A percentile compares a stretch with the other conserved stretches of the same genome.
These are phyloP conservation scores for Phytophthora crassamura DNA, from an alignment of 352 stramenopile species.

Conservation along the genomic window DNA sequence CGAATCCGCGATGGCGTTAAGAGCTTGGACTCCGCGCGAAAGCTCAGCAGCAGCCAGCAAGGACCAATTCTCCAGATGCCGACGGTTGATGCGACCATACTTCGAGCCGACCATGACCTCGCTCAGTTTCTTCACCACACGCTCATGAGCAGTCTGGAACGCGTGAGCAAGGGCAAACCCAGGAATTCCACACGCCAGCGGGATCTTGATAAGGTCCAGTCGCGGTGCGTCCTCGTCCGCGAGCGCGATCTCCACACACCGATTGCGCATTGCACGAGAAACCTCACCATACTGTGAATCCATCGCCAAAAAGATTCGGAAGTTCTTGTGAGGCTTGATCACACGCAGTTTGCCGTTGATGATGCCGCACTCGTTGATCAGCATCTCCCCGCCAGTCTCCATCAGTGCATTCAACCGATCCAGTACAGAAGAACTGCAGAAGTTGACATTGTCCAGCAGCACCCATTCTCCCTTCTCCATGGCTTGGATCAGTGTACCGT, in stretches of 20 bases:
- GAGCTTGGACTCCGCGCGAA: constrained; percentile 51
- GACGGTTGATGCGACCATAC: constrained; percentile 60
- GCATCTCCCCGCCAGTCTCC: constrained; percentile 96
- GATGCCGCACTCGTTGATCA: constrained; percentile 98
- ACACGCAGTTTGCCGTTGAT: constrained; percentile 92
- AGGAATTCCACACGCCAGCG: constrained; percentile 62
- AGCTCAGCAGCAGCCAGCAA: constrained; percentile 70
- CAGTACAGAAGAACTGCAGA: constrained; percentile 98
- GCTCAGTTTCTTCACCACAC: constrained; percentile 45
- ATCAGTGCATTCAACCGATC: constrained; percentile 99
- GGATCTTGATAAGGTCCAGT: constrained; percentile 75
- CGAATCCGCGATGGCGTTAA: constrained; percentile 56
- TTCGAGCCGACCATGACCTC: constrained; percentile 33
- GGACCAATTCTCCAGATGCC: constrained; percentile 83
- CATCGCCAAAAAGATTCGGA: constrained; percentile 99
- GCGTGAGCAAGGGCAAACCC: constrained; percentile 67
- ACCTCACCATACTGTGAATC: constrained; percentile 97
- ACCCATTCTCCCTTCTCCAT: constrained; percentile 99
- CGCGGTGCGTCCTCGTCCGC: constrained; percentile 52
- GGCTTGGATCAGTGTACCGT: constrained; percentile 97
- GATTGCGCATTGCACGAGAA: constrained; percentile 99
- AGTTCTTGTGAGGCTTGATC: constrained; percentile 97
- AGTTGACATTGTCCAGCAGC: constrained; percentile 99
- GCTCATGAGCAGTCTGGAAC: constrained; percentile 69
- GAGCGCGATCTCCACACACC: constrained; percentile 97